Evolutionary conservation across 352 stramenopile species (phyloP), one percentile per base, ranked within the genome.

Genomic region (Phytopythium mirpurense): DNA sequence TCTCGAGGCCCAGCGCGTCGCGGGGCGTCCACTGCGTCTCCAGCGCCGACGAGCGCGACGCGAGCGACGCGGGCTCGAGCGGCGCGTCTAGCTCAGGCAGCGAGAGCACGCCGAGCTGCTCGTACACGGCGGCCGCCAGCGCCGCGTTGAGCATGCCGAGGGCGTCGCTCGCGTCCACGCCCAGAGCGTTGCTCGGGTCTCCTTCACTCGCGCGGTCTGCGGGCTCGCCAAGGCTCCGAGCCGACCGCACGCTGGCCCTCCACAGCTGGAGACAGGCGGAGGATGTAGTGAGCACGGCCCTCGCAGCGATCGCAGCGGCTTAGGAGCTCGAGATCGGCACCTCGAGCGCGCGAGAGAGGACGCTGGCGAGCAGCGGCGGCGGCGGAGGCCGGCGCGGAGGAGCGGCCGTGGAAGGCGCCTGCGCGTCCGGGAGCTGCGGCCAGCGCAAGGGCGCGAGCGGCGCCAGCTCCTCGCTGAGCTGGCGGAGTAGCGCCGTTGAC

Each of bases 121-220:
- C 72, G 45, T 83, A 86, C 21, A 83, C 60, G 1, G 70, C 70
- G 12, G 68, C 52, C 14, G 69, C 60, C 8, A 78, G 61, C 3
- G 70, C 63, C 35, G 68, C 62, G 32, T 63, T 67, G 14, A 84
- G 52, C 27, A 59, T 60, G 5, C 29, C 59, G 14, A 60, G 24
- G 1, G 45, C 38, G 8, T 73, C 60, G 12, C 41, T 31, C 18
- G 9, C 32, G 21, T 57, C 48, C 7, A 40, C 32, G 15, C 26
- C 21, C 16, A 54, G 12, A 9, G 23, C 18, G 1, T 12, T 23
- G 26, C 9, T 9, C 29, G 29, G 5, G 29, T 32, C 29, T 9
- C 14, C 18, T 12, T 16, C 36, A 1, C 10, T 38, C n/a, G n/a
- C n/a, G n/a, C n/a, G n/a, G n/a, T n/a, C n/a, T n/a, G n/a, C n/a